Base-by-base conservation (phyloP, 1,139 yeast species). In the Pneumocystis murina region DNA sequence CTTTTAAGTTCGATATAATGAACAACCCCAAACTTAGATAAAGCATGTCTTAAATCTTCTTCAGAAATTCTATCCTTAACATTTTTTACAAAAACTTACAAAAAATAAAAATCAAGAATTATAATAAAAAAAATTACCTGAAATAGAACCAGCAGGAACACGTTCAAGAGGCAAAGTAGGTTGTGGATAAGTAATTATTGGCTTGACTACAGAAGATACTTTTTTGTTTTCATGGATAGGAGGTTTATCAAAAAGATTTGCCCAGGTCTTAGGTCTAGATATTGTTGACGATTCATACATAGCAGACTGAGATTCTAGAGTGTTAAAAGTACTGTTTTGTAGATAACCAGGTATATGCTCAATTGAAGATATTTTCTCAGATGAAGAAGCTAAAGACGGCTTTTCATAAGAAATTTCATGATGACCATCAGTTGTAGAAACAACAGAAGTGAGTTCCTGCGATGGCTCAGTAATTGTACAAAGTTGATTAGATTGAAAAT, bases 401-500 rank as follows among this genome's bases (percentile, higher is more conserved):
- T 41, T 54, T 39, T 28, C 36, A 55, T 55, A 35, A 12, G 17
- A 12, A 30, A 35, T 24, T 30, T 59, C 35, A 17, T 43, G 62
- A 17, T 40, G 30, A 10, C n/a, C 28, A 17, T 59, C n/a, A 59
- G 20, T 40, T 30, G 33, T 35, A 61, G 62, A 24, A 24, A 20
- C 20, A 8, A 20, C 16, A 36, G 64, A 38, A 60, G 43, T 5
- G 24, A 6, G 63, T 1, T 43, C 16, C n/a, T 24, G n/a, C 5
- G 63, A 73, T 67, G 77, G 78, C 68, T 80, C 79, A 16, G 75
- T 77, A 48, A 82, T 82, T 6, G 69, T 67, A 8, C 82, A 82
- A 1, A 83, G 82, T 2, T 83, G 82, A 3, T 80, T 80, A 24
- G 79, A 60, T 17, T 33, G 58, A 30, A 30, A 59, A 24, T 59